These are phyloP conservation scores for Plantago major DNA, from an alignment of 257 asterid species.

Conservation along the genomic window DNA sequence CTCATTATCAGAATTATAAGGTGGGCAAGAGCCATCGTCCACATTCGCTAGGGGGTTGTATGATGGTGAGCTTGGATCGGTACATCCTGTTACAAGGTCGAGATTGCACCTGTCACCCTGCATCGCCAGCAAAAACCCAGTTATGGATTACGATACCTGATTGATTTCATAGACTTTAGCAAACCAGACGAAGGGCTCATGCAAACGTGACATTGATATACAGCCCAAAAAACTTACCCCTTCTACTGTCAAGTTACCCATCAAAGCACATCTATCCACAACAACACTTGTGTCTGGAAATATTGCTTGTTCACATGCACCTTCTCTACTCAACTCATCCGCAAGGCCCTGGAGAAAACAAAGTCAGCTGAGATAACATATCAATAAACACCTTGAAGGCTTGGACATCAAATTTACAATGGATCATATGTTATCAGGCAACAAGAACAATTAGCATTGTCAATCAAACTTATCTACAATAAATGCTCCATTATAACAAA, in stretches of 20 bases:
- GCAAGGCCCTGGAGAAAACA: conserved; percentile 58
- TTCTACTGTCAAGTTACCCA: conserved; percentile 57
- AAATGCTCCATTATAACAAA: too few species aligned
- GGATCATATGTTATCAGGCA: too few species aligned
- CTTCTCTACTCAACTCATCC: conserved; percentile 64
- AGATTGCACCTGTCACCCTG: conserved; percentile 92
- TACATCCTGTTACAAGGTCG: conserved; percentile 67
- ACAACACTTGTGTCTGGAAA: conserved; percentile 64
- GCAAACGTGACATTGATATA: too few species aligned
- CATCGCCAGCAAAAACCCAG: conserved; percentile 11
- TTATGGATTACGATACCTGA: neutral
- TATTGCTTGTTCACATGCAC: conserved; percentile 80
- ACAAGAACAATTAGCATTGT: too few species aligned
- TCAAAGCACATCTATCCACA: conserved; percentile 59
- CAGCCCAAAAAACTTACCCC: conserved; percentile 49
- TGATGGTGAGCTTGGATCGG: conserved; percentile 61
- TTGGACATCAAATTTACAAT: too few species aligned
- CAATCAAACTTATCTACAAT: too few species aligned
- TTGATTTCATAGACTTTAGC: neutral
- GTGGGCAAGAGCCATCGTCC: conserved; percentile 90
- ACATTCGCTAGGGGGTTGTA: conserved; percentile 70
- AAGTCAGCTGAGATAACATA: neutral
- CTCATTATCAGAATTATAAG: conserved; percentile 61
- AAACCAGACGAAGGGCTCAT: neutral
- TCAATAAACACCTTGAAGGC: neutral